A percentile compares a stretch with the other conserved stretches of the same genome.
phyloP scores from a whole-genome alignment of 208 protist species.

The Crithidia bombi region DNA sequence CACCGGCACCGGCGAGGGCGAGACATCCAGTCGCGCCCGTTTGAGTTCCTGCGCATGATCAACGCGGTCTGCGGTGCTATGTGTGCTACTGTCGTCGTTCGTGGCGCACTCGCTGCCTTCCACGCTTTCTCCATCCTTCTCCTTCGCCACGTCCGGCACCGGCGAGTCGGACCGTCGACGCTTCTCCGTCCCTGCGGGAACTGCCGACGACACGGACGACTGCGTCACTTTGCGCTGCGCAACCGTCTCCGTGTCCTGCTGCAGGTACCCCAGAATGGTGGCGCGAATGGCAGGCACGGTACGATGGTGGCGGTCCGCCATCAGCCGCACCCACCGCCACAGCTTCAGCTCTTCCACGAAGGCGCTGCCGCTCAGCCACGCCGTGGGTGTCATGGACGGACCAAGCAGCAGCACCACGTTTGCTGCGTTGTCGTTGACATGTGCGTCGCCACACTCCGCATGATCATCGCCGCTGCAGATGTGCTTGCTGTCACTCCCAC shows the following conservation, averaged over 20 bases:
- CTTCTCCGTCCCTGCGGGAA: background rate
- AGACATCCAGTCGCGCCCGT: conserved; percentile 14
- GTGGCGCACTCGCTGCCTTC: background rate
- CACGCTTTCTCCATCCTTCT: too few species aligned
- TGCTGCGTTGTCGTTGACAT: too few species aligned
- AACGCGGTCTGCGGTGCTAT: background rate
- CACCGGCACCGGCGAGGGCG: background rate
- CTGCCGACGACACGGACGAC: background rate
- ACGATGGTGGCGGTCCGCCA: conserved; percentile 42
- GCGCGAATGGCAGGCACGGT: conserved; percentile 10
- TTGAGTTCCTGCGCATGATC: conserved; percentile 8
- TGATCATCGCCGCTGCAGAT: background rate
- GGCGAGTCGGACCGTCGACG: background rate
- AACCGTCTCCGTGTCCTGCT: conserved; percentile 7
- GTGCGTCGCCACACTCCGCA: too few species aligned
- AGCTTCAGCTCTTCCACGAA: conserved; percentile 90
- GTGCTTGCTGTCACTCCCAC: background rate
- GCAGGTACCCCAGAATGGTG: conserved; percentile 20
- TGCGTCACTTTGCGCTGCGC: background rate
- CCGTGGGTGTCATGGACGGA: conserved; percentile 42
- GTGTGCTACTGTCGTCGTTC: background rate
- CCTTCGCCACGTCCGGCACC: background rate
- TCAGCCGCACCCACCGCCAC: conserved; percentile 81
- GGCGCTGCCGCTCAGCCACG: conserved; percentile 75
- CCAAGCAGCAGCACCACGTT: conserved; percentile 29